Percentiles rank a stretch among this genome's conserved stretches.
These are phyloP conservation scores for Talaromyces albobiverticillius DNA, from an alignment of 2,329 filamentous ascomycete species.

Conservation along the genomic window DNA sequence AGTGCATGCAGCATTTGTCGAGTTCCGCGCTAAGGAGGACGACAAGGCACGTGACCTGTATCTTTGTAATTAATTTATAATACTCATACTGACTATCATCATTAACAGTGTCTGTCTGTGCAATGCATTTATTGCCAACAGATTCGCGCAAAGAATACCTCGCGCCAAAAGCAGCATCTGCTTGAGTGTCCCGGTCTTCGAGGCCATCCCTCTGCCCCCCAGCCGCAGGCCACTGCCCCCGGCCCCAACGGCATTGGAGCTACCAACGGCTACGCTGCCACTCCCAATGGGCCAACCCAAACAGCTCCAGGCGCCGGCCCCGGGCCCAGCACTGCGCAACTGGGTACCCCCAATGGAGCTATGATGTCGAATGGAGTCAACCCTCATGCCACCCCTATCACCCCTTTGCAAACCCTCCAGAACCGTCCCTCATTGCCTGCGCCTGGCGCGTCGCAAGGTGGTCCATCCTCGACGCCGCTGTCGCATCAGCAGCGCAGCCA, in stretches of 20 bases:
- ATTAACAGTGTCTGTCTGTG: slow-evolving; percentile 48
- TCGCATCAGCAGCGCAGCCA: slow-evolving; percentile 30
- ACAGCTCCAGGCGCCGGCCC: slow-evolving; percentile 31
- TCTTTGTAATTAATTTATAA: slow-evolving; percentile 34
- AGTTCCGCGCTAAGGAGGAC: slow-evolving; percentile 54
- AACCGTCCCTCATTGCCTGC: slow-evolving; percentile 40
- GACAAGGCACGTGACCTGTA: slow-evolving; percentile 46
- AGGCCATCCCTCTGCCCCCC: slow-evolving; percentile 43
- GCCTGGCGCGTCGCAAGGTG: slow-evolving; percentile 30
- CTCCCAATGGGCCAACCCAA: slow-evolving; percentile 37
- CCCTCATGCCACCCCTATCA: slow-evolving; percentile 40
- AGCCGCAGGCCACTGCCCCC: slow-evolving; percentile 37
- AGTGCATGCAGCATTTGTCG: slow-evolving; percentile 52
- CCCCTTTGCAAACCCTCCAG: slow-evolving; percentile 38
- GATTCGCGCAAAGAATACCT: slow-evolving; percentile 53
- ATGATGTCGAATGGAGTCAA: slow-evolving; percentile 46
- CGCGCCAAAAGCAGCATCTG: slow-evolving; percentile 51
- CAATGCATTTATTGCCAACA: slow-evolving; percentile 55
- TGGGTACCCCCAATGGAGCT: slow-evolving; percentile 41
- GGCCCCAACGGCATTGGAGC: slow-evolving; percentile 39
- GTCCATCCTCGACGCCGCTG: slow-evolving; percentile 29
- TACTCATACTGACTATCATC: slow-evolving; percentile 35
- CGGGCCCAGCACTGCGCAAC: slow-evolving; percentile 28
- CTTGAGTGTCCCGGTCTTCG: slow-evolving; percentile 50
- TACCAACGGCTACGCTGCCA: slow-evolving; percentile 43